Percentiles rank a stretch among this genome's conserved stretches.
Evolutionary conservation across 495 filamentous ascomycete species (phyloP).

Genomic region (Penicillium nucicola): DNA sequence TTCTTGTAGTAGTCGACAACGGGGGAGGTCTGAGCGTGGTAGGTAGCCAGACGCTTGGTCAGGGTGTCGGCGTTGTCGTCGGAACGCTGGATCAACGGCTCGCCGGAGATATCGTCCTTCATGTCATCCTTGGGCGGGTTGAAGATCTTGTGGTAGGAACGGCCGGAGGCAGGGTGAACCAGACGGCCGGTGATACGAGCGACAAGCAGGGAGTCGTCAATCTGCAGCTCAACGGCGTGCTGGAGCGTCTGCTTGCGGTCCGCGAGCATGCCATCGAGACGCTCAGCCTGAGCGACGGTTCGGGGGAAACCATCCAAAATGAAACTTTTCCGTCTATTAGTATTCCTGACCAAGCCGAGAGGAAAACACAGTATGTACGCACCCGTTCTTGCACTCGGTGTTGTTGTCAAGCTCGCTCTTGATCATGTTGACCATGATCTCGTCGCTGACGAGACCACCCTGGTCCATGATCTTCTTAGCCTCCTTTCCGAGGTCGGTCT

Average conservation of each 20-base stretch:
- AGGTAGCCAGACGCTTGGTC: slow-evolving; percentile 90
- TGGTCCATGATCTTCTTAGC: slow-evolving; percentile 99
- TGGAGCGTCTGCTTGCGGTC: slow-evolving; percentile 73
- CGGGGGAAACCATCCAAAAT: slow-evolving; percentile 98
- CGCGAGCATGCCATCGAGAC: slow-evolving; percentile 86
- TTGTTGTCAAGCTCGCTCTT: slow-evolving; percentile 93
- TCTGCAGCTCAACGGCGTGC: slow-evolving; percentile 94
- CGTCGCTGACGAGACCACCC: slow-evolving; percentile 94
- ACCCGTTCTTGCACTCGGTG: slow-evolving; percentile 91
- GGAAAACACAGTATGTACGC: slow-evolving; percentile 1
- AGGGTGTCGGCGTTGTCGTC: slow-evolving; percentile 98
- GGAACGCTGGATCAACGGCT: slow-evolving; percentile 91
- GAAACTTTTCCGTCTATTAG: slow-evolving; percentile 58
- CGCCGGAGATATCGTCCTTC: slow-evolving; percentile 96
- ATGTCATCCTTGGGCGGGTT: slow-evolving; percentile 93
- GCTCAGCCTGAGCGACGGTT: slow-evolving; percentile 91
- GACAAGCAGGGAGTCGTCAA: slow-evolving; percentile 90
- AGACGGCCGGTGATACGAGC: slow-evolving; percentile 95
- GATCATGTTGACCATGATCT: slow-evolving; percentile 99
- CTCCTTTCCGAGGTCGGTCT: slow-evolving; percentile 89
- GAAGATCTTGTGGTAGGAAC: slow-evolving; percentile 96
- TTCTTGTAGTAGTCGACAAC: slow-evolving; percentile 95
- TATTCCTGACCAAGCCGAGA: slow-evolving; percentile 1
- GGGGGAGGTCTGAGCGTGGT: slow-evolving; percentile 89
- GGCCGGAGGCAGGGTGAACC: slow-evolving; percentile 91